Base-by-base conservation (phyloP, 257 asterid species). In the Sherardia arvensis region DNA sequence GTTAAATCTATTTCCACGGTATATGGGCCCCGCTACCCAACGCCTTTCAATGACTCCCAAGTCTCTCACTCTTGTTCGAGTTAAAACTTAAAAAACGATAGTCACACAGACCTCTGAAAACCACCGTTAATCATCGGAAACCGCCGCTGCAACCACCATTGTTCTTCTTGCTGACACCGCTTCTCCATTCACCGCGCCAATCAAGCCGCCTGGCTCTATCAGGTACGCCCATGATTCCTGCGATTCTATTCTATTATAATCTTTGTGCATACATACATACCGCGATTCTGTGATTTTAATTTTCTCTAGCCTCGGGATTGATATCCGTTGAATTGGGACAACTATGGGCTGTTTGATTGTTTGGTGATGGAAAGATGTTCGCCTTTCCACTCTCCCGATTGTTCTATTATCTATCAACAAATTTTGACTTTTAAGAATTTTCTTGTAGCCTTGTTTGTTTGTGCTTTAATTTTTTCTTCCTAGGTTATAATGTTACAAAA, bases 91-190 rank as follows among this genome's bases (percentile, higher is more conserved):
- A 43, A 43, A 43, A 43, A 43, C 51, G 33, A 58, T 58, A 58
- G 62, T 58, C 62, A 7, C 23, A 51, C 20, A 43, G 17, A 11
- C 56, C 57, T 17, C 28, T 11, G 43, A 29, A 58, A 58, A 47
- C 57, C 67, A 26, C 66, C 66, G 36, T 43, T 62, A 18, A 17
- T 45, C 25, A 62, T 62, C 67, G 67, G 67, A 45, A n/a, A 45
- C 57, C 57, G 23, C n/a, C 20, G 27, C n/a, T 26, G 43, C 67
- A 27, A 18, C 57, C 43, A 4, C 67, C 67, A 45, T 45, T 62
- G 56, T 43, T 33, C 56, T 29, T 5, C 56, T 23, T 6, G 38
- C 14, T 5, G 14, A 27, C 53, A 11, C 43, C 43, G 7, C 36
- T 45, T 49, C 28, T 32, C 20, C 57, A 45, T 40, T 27, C 38